Evolutionary conservation across 805 yeast species (phyloP).

Genomic region (Clavispora asparagi): DNA sequence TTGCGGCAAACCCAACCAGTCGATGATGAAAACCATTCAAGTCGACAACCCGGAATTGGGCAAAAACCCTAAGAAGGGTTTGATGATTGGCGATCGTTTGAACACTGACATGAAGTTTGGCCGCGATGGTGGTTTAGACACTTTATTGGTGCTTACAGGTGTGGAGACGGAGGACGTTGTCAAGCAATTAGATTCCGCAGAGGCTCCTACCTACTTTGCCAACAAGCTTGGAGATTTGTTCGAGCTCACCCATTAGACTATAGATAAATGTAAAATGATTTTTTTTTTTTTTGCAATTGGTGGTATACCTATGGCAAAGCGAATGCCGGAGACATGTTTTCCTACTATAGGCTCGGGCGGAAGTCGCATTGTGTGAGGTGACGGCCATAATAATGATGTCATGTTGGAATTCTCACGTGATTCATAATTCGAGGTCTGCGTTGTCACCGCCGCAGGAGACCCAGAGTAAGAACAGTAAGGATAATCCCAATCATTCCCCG

Average conservation of each 20-base stretch:
- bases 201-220: slow-evolving; percentile 66
- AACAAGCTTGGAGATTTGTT: slow-evolving; percentile 72
- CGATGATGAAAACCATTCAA: slow-evolving; percentile 86
- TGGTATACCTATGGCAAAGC: background rate
- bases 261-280: background rate
- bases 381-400: background rate
- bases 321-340: no score
- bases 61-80: slow-evolving; percentile 53
- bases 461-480: background rate
- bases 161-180: slow-evolving; percentile 74
- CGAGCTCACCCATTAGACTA: slow-evolving; percentile 34
- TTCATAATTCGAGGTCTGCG: background rate
- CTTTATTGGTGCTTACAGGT: slow-evolving; percentile 86
- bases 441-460: slow-evolving; percentile 1
- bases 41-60: slow-evolving; percentile 47
- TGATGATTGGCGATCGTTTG: slow-evolving; percentile 94
- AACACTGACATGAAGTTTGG: slow-evolving; percentile 96
- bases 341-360: background rate
- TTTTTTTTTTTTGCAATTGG: background rate
- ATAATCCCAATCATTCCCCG: background rate
- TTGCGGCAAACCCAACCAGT: slow-evolving; percentile 88
- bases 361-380: background rate
- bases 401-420: background rate
- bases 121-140: slow-evolving; percentile 76
- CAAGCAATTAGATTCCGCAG: slow-evolving; percentile 27